Percentiles rank a stretch among this genome's conserved stretches.
Evolutionary conservation across 768 basidiomycete genomes (phyloP).

Genomic region (Arthromyces matolae): DNA sequence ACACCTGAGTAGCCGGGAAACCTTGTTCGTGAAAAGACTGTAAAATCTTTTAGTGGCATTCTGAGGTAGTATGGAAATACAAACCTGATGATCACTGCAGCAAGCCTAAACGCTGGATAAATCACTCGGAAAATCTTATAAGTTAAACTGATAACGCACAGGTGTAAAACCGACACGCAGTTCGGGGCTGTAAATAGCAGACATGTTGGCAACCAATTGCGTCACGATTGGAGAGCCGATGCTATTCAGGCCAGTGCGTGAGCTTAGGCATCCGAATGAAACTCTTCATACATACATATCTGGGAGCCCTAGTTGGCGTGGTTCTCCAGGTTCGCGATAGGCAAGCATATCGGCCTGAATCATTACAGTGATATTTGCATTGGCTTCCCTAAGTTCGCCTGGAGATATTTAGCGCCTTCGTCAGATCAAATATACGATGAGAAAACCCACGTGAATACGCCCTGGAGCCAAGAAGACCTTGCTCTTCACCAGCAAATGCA

Average conservation of each 20-base stretch:
- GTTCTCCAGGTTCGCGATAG: constrained; percentile 76
- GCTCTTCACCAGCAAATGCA: constrained; percentile 90
- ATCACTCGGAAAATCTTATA: neutral
- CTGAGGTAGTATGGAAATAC: neutral
- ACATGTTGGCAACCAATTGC: constrained; percentile 70
- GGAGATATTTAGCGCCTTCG: neutral
- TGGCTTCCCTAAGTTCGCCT: constrained; percentile 56
- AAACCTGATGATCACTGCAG: constrained; percentile 88
- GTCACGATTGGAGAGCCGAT: constrained; percentile 78
- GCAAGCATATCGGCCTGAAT: constrained; percentile 93
- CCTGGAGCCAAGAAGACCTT: constrained; percentile 75
- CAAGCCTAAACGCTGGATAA: constrained; percentile 48
- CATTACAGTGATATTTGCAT: constrained; percentile 75
- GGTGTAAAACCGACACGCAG: constrained; percentile 64
- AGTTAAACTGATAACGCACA: constrained; percentile 31
- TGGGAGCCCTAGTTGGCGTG: constrained; percentile 80
- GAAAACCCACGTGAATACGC: constrained; percentile 74
- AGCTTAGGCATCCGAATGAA: neutral
- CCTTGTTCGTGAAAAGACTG: constrained; percentile 81
- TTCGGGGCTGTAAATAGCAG: constrained; percentile 79
- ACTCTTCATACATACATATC: constrained; percentile 41
- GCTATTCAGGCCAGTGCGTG: constrained; percentile 37
- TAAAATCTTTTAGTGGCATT: constrained; percentile 5
- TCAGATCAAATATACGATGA: neutral
- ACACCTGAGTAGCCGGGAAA: constrained; percentile 83